Conservation (phyloP, 2,329 filamentous ascomycete genomes). For the Arthrobotrys sphaeroides region DNA sequence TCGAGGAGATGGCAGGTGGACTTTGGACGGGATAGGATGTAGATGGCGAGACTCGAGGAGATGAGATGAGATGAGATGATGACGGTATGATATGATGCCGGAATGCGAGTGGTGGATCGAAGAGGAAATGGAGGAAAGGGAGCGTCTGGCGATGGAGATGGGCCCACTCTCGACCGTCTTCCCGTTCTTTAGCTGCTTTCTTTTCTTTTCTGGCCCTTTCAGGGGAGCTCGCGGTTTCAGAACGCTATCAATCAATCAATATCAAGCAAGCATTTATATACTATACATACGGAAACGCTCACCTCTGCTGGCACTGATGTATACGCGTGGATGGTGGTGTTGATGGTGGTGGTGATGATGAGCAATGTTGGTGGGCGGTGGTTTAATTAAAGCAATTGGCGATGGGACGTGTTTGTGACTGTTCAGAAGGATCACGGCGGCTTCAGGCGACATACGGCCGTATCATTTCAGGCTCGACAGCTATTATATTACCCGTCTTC, state of each 20-base stretch:
- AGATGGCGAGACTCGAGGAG: neutral
- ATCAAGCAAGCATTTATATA: too few relatives aligned
- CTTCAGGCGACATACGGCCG: too few relatives aligned
- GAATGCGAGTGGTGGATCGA: neutral
- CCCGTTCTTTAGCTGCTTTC: neutral
- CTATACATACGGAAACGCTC: slow-evolving; percentile 9
- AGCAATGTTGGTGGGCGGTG: neutral
- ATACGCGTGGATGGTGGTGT: neutral
- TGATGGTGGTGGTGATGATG: neutral
- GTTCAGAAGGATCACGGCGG: neutral
- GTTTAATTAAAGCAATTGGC: too few relatives aligned
- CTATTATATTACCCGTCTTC: too few relatives aligned
- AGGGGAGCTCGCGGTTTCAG: slow-evolving; percentile 46
- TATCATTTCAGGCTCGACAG: too few relatives aligned
- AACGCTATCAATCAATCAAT: neutral
- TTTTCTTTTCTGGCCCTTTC: slow-evolving; percentile 32
- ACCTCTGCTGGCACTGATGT: neutral
- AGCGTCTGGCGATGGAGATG: slow-evolving; percentile 20
- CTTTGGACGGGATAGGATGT: neutral
- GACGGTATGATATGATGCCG: neutral
- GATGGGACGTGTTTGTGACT: neutral
- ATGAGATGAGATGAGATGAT: neutral
- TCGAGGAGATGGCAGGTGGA: too few relatives aligned
- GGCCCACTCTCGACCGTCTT: slow-evolving; percentile 1
- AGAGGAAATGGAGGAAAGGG: neutral